phyloP scores from a whole-genome alignment of 106 monocot genomes.

The Phalaenopsis aphrodite region DNA sequence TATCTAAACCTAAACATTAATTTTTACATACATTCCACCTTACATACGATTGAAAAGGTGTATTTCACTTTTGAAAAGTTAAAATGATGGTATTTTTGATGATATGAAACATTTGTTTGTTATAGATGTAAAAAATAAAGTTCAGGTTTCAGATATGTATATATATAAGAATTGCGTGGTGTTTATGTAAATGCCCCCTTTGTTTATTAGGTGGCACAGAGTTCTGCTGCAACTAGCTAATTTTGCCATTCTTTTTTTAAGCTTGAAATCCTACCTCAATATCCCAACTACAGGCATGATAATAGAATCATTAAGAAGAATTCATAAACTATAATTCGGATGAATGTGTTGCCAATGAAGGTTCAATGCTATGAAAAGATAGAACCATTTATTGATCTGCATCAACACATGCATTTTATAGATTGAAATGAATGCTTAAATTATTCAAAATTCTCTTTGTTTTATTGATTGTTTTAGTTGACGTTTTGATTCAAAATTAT shows the following conservation, averaged over 20 bases:
- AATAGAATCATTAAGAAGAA: neutral
- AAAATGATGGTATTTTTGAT: too few relatives aligned
- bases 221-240: neutral
- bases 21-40: too few relatives aligned
- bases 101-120: too few relatives aligned
- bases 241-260: neutral
- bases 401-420: neutral
- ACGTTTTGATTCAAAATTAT: neutral
- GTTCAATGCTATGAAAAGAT: neutral
- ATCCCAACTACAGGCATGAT: neutral
- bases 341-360: neutral
- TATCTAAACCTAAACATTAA: too few relatives aligned
- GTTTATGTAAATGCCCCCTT: neutral
- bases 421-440: neutral
- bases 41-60: too few relatives aligned
- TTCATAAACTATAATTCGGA: neutral
- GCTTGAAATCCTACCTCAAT: neutral
- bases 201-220: neutral
- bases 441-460: neutral
- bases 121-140: too few relatives aligned
- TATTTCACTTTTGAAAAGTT: too few relatives aligned
- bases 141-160: too few relatives aligned
- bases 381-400: neutral
- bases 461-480: neutral
- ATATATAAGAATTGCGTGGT: neutral